Evolutionary conservation across 78 protist species (phyloP).

Genomic region (Reticulomyxa filosa): DNA sequence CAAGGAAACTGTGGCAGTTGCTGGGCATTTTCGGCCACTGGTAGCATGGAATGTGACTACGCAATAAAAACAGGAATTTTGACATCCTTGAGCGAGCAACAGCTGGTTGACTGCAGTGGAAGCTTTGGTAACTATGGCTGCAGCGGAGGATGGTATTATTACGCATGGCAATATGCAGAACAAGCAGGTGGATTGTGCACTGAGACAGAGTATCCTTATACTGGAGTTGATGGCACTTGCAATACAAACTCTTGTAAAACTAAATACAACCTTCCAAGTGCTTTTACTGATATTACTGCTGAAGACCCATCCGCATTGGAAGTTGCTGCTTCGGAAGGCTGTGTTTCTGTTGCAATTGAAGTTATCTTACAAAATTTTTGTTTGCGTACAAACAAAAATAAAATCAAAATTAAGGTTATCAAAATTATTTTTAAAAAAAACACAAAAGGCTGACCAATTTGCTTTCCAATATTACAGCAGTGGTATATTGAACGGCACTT

Average conservation of each 20-base stretch:
- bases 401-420: too few relatives aligned
- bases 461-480: conserved; percentile 47
- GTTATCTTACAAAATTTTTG: too few relatives aligned
- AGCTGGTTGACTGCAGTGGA: conserved; percentile 13
- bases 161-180: conserved; percentile 29
- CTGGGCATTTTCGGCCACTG: conserved; percentile 53
- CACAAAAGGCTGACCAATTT: conserved; percentile 23
- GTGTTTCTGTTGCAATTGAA: conserved; percentile 59
- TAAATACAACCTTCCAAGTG: neutral
- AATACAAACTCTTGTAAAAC: neutral
- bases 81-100: conserved; percentile 13
- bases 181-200: conserved; percentile 34
- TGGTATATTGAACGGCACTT: conserved; percentile 33
- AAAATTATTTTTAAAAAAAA: too few relatives aligned
- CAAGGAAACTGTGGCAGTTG: conserved; percentile 53
- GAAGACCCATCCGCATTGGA: conserved; percentile 31
- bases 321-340: conserved; percentile 22
- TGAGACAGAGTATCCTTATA: conserved; percentile 65
- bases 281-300: conserved; percentile 11
- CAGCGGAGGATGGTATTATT: conserved; percentile 33
- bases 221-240: conserved; percentile 1
- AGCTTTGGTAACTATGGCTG: conserved; percentile 20
- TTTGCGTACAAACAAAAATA: too few relatives aligned
- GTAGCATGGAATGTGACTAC: conserved; percentile 11
- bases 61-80: conserved; percentile 15